A percentile compares a stretch with the other conserved stretches of the same genome.
phyloP scores from a whole-genome alignment of 495 filamentous ascomycete species.

The Aspergillus steynii region DNA sequence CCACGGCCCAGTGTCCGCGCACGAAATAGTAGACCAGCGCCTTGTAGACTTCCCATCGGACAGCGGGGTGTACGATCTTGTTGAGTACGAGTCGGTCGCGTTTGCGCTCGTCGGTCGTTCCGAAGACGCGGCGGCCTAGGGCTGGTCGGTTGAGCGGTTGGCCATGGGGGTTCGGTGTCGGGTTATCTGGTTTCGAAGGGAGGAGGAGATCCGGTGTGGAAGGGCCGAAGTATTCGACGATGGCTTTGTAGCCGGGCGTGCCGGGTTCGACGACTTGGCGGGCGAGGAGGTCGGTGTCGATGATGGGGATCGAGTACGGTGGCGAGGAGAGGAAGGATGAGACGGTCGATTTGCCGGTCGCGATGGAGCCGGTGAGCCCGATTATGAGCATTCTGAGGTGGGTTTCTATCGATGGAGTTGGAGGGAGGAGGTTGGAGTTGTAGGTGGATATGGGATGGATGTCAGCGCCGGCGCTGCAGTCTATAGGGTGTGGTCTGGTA shows the following conservation, averaged over 20 bases:
- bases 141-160: conserved; percentile 81
- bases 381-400: conserved; percentile 76
- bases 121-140: conserved; percentile 83
- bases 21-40: conserved; percentile 65
- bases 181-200: conserved; percentile 32
- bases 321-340: conserved; percentile 74
- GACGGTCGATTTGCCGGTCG: conserved; percentile 97
- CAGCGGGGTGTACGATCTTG: conserved; percentile 87
- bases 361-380: conserved; percentile 95
- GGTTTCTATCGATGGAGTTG: not conserved
- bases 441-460: no score
- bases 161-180: conserved; percentile 35
- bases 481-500: no score
- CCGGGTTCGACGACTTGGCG: conserved; percentile 91
- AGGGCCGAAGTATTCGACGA: conserved; percentile 74
- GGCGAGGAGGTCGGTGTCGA: conserved; percentile 92
- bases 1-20: conserved; percentile 75
- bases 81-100: conserved; percentile 75
- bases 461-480: no score
- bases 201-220: conserved; percentile 83
- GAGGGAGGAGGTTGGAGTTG: no score
- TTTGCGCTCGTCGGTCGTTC: conserved; percentile 60
- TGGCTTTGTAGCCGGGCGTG: conserved; percentile 74
- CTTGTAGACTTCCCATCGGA: conserved; percentile 73
- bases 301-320: conserved; percentile 84